These are phyloP conservation scores for Arabidopsis hybrid DNA, from an alignment of 441 rosid species.

Conservation along the genomic window DNA sequence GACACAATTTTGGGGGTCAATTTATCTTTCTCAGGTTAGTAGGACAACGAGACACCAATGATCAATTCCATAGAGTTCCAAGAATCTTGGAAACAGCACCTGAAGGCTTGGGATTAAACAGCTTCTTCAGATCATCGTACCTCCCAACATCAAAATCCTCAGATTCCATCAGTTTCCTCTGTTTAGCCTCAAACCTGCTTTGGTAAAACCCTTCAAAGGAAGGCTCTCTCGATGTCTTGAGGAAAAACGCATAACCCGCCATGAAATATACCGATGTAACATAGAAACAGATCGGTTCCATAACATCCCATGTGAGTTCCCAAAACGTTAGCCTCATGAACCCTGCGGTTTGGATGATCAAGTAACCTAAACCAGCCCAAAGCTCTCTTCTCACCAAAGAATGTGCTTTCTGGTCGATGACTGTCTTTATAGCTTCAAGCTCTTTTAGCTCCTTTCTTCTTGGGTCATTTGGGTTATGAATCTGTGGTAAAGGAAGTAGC, in stretches of 20 bases:
- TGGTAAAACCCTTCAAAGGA: conserved; percentile 89
- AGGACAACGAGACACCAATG: conserved; percentile 23
- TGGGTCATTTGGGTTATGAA: conserved; percentile 56
- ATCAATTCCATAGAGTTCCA: conserved; percentile 24
- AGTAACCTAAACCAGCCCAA: conserved; percentile 70
- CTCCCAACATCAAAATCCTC: conserved; percentile 59
- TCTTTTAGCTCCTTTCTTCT: conserved; percentile 65
- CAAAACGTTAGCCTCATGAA: conserved; percentile 97
- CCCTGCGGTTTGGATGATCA: conserved; percentile 76
- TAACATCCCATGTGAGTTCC: conserved; percentile 98
- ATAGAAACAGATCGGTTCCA: conserved; percentile 96
- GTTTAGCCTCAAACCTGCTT: conserved; percentile 72
- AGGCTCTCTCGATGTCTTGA: conserved; percentile 82
- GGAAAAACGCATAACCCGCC: conserved; percentile 82
- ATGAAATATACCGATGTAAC: conserved; percentile 74
- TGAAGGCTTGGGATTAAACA: conserved; percentile 45
- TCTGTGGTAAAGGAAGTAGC: conserved; percentile 60
- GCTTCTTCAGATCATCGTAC: conserved; percentile 63
- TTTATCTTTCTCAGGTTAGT: conserved; percentile 28
- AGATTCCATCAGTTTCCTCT: conserved; percentile 57
- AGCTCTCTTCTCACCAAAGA: conserved; percentile 68
- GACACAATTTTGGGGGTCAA: neutral
- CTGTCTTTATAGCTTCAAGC: conserved; percentile 64
- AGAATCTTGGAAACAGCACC: conserved; percentile 30
- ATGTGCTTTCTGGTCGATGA: conserved; percentile 64